These are phyloP conservation scores for Grosmannia penicillata DNA, from an alignment of 2,329 filamentous ascomycete genomes.

Conservation along the genomic window DNA sequence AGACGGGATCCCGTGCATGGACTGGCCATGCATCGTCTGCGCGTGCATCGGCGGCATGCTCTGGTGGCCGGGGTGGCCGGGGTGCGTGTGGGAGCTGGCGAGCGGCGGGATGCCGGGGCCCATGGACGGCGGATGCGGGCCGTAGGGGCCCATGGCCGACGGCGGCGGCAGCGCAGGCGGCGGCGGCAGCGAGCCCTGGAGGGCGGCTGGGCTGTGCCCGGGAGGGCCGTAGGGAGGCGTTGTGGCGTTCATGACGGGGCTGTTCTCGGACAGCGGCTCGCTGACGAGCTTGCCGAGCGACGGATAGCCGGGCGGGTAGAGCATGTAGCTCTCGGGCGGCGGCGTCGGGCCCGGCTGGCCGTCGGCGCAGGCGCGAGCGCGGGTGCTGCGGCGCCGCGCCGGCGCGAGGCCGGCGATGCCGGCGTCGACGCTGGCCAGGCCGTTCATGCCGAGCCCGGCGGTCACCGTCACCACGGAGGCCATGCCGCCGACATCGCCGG, in stretches of 20 bases:
- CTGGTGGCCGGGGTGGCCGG: neutral
- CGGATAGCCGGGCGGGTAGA: neutral
- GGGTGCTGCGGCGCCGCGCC: neutral
- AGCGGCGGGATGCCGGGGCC: neutral
- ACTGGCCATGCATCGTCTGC: neutral
- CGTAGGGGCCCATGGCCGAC: neutral
- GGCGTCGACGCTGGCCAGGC: too few species aligned
- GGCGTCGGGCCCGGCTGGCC: neutral
- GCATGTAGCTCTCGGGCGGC: neutral
- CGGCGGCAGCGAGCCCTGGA: neutral
- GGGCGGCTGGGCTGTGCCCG: too few species aligned
- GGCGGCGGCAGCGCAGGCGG: neutral
- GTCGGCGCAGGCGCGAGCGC: neutral
- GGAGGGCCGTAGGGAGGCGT: neutral
- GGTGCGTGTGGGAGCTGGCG: neutral
- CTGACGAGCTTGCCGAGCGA: conserved; percentile 2
- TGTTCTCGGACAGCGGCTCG: neutral
- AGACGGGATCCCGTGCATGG: neutral
- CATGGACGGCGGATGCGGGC: neutral
- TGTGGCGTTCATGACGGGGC: neutral
- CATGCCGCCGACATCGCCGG: conserved; percentile 11
- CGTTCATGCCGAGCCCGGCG: neutral
- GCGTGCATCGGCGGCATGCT: too few species aligned
- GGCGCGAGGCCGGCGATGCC: neutral
- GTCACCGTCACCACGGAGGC: too few species aligned